Evolutionary conservation across 2,329 filamentous ascomycete genomes (phyloP).

Genomic region (Monilinia fructigena): DNA sequence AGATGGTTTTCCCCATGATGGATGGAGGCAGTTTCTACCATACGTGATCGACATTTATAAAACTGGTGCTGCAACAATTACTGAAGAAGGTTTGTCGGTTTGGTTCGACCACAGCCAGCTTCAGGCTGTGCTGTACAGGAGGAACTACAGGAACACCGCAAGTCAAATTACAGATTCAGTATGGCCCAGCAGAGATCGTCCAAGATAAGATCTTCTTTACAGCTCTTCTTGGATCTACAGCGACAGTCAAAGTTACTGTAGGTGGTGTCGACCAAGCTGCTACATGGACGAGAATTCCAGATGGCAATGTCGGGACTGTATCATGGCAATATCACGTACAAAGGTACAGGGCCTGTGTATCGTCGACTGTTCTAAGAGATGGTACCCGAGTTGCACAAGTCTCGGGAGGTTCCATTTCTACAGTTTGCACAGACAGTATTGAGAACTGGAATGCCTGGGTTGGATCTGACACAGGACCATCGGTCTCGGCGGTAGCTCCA

Average conservation of each 20-base stretch:
- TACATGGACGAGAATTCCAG: neutral
- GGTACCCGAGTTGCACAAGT: neutral
- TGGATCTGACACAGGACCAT: neutral
- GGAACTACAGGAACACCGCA: neutral
- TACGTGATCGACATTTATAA: neutral
- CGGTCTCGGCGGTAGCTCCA: neutral
- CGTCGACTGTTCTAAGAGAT: neutral
- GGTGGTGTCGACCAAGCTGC: slow-evolving; percentile 4
- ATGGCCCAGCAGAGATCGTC: neutral
- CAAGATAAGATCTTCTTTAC: neutral
- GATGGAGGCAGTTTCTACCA: neutral
- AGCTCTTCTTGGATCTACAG: neutral
- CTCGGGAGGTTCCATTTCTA: neutral
- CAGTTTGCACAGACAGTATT: slow-evolving; percentile 4
- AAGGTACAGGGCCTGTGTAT: neutral
- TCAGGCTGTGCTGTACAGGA: slow-evolving; percentile 3
- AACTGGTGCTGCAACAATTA: neutral
- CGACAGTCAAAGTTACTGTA: neutral
- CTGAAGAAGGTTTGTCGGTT: neutral
- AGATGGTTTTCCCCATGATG: slow-evolving; percentile 1
- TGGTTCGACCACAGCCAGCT: slow-evolving; percentile 1
- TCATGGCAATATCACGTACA: neutral
- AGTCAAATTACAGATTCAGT: neutral
- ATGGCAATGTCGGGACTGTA: neutral
- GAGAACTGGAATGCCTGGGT: slow-evolving; percentile 6